These are phyloP conservation scores for Phytophthora lateralis DNA, from an alignment of 352 stramenopile genomes.

Conservation along the genomic window DNA sequence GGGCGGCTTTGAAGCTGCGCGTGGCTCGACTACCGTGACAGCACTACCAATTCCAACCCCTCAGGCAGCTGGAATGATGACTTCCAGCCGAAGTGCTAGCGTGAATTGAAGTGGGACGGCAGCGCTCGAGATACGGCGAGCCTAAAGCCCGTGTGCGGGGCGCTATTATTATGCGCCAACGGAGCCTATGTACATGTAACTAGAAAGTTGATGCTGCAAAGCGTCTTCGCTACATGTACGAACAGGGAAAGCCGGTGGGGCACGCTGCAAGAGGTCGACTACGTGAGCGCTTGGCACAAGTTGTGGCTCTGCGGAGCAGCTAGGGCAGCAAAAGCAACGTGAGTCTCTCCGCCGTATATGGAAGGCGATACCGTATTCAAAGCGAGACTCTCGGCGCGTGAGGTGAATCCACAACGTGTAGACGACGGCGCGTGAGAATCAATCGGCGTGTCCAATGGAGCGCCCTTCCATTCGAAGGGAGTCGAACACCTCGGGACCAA, in stretches of 20 bases:
- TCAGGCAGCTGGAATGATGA: conserved; percentile 30
- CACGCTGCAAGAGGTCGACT: conserved; percentile 9
- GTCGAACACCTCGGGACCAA: conserved; percentile 3
- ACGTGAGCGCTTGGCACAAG: neutral
- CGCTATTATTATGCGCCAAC: neutral
- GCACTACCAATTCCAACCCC: conserved; percentile 32
- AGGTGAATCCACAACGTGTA: conserved; percentile 11
- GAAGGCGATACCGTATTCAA: no score
- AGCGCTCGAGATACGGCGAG: conserved; percentile 22
- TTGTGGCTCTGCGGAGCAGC: conserved; percentile 1
- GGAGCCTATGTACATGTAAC: neutral
- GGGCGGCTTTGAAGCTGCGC: conserved; percentile 9
- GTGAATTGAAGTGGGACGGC: conserved; percentile 30
- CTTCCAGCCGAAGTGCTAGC: conserved; percentile 30
- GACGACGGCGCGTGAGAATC: conserved; percentile 24
- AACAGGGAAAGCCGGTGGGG: conserved; percentile 25
- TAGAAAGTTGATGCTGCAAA: conserved; percentile 12
- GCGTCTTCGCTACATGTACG: conserved; percentile 3
- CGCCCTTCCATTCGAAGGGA: conserved; percentile 31
- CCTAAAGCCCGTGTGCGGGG: conserved; percentile 17
- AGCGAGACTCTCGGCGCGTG: conserved; percentile 6
- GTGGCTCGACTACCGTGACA: conserved; percentile 21
- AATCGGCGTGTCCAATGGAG: conserved; percentile 16
- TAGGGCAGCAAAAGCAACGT: neutral
- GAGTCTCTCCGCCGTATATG: no score